Conservation (phyloP, 208 protist species). For the Trypanosoma avium region DNA sequence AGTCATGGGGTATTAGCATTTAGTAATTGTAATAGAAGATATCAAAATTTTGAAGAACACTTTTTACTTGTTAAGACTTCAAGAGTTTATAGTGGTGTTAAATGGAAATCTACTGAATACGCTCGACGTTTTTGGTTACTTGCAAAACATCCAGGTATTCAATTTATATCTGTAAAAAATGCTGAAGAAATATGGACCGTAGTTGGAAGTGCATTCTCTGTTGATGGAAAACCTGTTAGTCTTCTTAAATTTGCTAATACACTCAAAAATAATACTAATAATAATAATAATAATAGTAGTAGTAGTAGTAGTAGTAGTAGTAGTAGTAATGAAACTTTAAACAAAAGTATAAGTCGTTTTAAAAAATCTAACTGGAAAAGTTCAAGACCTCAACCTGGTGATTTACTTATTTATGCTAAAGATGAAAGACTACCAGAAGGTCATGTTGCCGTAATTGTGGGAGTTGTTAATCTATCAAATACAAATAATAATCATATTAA, state of each 20-base stretch:
- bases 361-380: too few relatives aligned
- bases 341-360: too few relatives aligned
- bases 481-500: not conserved
- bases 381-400: slow-evolving; percentile 14
- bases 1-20: slow-evolving; percentile 51
- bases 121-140: slow-evolving; percentile 68
- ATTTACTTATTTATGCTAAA: slow-evolving; percentile 20
- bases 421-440: slow-evolving; percentile 23
- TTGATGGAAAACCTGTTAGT: not conserved
- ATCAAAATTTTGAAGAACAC: slow-evolving; percentile 45
- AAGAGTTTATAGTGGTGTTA: slow-evolving; percentile 52
- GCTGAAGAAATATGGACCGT: slow-evolving; percentile 22
- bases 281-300: slow-evolving; percentile 2
- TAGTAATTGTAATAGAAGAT: slow-evolving; percentile 71
- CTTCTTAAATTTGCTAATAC: slow-evolving; percentile 10
- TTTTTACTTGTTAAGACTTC: slow-evolving; percentile 54
- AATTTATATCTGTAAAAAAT: slow-evolving; percentile 6
- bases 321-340: too few relatives aligned
- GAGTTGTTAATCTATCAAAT: slow-evolving; percentile 23
- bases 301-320: too few relatives aligned
- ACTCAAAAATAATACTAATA: not conserved
- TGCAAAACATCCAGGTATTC: slow-evolving; percentile 11
- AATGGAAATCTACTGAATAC: slow-evolving; percentile 74
- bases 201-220: not conserved
- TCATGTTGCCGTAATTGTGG: slow-evolving; percentile 68